Conservation (phyloP, 306 rosid species). For the Nissolia schottii region DNA sequence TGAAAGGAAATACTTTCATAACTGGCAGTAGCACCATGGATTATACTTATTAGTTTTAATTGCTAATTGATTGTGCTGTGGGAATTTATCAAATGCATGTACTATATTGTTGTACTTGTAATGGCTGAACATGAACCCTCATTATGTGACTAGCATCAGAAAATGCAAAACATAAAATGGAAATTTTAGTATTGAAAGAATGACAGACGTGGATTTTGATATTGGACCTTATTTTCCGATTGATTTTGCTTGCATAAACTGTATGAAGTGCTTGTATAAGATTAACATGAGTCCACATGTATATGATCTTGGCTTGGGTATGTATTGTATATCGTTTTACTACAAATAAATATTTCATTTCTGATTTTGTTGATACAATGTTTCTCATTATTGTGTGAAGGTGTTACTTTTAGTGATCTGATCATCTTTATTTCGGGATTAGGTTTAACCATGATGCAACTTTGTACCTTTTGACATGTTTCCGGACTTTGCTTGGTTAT, state of each 20-base stretch:
- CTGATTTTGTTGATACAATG: not conserved
- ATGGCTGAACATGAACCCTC: not conserved
- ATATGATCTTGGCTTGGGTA: not conserved
- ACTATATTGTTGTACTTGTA: not conserved
- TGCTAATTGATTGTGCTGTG: not conserved
- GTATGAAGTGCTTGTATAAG: not conserved
- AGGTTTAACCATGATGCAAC: not conserved
- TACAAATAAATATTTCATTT: not conserved
- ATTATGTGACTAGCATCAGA: not conserved
- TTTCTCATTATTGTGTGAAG: not conserved
- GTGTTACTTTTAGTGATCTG: not conserved
- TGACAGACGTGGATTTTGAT: not conserved
- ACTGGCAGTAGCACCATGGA: not conserved
- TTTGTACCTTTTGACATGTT: not conserved
- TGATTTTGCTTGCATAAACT: not conserved
- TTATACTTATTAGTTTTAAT: not conserved
- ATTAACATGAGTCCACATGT: not conserved
- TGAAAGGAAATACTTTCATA: not conserved
- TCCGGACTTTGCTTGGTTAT: constrained; percentile 11
- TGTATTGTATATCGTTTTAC: not conserved
- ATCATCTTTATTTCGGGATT: not conserved
- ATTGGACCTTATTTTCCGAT: not conserved
- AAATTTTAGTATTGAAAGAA: not conserved
- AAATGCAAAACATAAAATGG: not conserved
- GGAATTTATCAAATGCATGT: not conserved